Conservation (phyloP, 257 asterid genomes). For the Nicotiana tomentosiformis region DNA sequence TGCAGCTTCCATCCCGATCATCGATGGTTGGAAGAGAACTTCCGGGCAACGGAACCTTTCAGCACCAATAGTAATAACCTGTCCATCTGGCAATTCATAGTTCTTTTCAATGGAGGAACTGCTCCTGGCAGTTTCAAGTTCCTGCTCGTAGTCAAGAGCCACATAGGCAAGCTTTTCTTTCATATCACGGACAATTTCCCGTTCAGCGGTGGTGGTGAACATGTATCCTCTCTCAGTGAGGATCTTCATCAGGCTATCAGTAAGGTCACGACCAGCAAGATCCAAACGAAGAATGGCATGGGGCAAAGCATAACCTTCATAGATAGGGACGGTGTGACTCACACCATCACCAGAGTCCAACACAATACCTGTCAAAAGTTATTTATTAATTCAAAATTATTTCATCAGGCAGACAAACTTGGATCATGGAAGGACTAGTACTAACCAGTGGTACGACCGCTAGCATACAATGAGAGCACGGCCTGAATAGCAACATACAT, state of each 20-base stretch:
- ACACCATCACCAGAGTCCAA: conserved; percentile 55
- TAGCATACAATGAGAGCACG: conserved; percentile 47
- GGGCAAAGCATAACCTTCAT: conserved; percentile 44
- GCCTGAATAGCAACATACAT: conserved; percentile 53
- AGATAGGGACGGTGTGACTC: conserved; percentile 44
- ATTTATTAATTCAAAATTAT: not conserved
- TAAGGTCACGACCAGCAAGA: conserved; percentile 48
- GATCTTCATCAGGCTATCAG: conserved; percentile 42
- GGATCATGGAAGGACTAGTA: not conserved
- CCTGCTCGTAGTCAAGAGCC: conserved; percentile 47
- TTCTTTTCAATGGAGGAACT: conserved; percentile 47
- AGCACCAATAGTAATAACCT: conserved; percentile 43
- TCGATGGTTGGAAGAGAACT: conserved; percentile 45
- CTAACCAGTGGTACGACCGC: conserved; percentile 52
- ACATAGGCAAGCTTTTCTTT: conserved; percentile 45
- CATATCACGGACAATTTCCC: conserved; percentile 49
- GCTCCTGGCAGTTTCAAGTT: conserved; percentile 37
- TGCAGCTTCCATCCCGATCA: conserved; percentile 50
- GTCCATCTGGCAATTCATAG: conserved; percentile 50
- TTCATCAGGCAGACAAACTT: not conserved
- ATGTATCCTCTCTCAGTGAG: conserved; percentile 49
- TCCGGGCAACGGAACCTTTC: conserved; percentile 51
- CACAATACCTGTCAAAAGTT: conserved; percentile 33
- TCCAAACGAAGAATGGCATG: conserved; percentile 50
- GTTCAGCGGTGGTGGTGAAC: conserved; percentile 54